Evolutionary conservation across 768 basidiomycete species (phyloP).

Genomic region (Lactarius akahatsu): DNA sequence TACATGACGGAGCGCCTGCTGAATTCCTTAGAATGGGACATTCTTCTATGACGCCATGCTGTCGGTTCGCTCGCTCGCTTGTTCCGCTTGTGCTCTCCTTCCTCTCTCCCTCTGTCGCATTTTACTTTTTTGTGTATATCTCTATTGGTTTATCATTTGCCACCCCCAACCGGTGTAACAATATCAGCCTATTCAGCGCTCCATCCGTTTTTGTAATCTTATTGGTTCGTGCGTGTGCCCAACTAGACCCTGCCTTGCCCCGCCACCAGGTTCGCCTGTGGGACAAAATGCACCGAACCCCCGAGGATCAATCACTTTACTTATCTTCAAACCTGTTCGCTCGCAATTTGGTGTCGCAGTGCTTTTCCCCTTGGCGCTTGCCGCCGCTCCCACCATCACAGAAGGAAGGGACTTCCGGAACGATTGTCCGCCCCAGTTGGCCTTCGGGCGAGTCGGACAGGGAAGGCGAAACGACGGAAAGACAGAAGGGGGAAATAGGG

Average conservation of each 20-base stretch:
- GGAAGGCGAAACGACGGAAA: neutral
- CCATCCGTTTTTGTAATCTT: neutral
- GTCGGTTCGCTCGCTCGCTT: slow-evolving; percentile 17
- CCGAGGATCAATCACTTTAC: neutral
- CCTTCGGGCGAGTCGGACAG: neutral
- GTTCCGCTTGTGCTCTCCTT: neutral
- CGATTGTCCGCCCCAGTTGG: neutral
- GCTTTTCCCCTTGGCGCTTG: neutral
- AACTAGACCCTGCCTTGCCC: neutral
- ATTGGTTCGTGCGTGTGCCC: neutral
- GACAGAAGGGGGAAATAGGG: neutral
- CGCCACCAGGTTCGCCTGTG: neutral
- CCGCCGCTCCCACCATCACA: neutral
- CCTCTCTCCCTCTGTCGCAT: slow-evolving; percentile 6
- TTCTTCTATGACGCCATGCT: slow-evolving; percentile 19
- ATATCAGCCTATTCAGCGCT: slow-evolving; percentile 26
- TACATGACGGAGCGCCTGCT: slow-evolving; percentile 25
- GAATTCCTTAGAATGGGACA: slow-evolving; percentile 26
- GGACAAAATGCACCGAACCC: neutral
- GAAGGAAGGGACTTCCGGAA: too few species aligned
- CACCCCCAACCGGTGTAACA: slow-evolving; percentile 25
- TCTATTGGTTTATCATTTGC: slow-evolving; percentile 22
- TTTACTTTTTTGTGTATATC: slow-evolving; percentile 21
- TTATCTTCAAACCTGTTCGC: slow-evolving; percentile 4
- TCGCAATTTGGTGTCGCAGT: neutral